Conservation (phyloP, 176 grass and related monocot species). For the Hsuehochloa calcarea region DNA sequence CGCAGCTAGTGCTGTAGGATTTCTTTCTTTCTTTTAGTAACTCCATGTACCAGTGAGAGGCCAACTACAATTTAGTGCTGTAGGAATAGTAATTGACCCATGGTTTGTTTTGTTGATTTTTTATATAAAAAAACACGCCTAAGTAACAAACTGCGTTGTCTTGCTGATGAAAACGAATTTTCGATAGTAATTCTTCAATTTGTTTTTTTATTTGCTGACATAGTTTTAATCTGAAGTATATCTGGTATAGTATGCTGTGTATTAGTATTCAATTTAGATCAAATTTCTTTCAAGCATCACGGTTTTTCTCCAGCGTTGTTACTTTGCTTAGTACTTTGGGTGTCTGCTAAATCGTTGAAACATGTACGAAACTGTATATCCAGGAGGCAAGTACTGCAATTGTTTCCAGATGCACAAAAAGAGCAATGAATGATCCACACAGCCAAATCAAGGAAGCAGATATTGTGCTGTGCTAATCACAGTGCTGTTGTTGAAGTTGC, state of each 20-base stretch:
- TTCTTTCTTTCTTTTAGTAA: background rate
- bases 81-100: background rate
- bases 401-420: constrained; percentile 55
- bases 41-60: background rate
- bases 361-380: constrained; percentile 15
- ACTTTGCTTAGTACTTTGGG: background rate
- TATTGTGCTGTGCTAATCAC: background rate
- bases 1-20: background rate
- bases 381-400: constrained; percentile 62
- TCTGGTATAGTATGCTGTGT: background rate
- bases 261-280: background rate
- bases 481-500: background rate
- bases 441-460: constrained; percentile 16
- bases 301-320: background rate
- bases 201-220: background rate
- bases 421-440: constrained; percentile 53
- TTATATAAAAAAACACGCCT: background rate
- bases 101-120: background rate
- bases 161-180: background rate
- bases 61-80: background rate
- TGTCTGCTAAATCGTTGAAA: background rate
- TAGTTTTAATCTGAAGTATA: background rate
- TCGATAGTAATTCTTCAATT: background rate
- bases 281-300: background rate
- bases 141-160: background rate